Evolutionary conservation across 352 stramenopile species (phyloP).

Genomic region (Peronospora farinosa): DNA sequence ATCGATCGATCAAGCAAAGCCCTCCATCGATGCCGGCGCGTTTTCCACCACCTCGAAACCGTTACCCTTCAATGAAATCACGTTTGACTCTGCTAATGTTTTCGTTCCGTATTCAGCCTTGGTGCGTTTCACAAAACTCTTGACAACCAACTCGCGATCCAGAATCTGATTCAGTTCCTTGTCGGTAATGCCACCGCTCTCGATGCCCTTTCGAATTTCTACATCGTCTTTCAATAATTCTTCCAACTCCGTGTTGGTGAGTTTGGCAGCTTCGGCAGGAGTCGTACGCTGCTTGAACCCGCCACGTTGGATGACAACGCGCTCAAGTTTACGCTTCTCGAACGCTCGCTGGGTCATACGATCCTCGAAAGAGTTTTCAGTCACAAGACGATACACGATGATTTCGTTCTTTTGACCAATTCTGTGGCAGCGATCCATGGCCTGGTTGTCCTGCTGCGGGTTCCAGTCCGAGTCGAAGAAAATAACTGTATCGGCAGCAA

Average conservation of each 20-base stretch:
- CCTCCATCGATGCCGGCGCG: slow-evolving; percentile 56
- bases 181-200: slow-evolving; percentile 65
- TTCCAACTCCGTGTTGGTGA: slow-evolving; percentile 74
- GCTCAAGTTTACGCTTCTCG: slow-evolving; percentile 89
- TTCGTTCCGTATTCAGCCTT: slow-evolving; percentile 17
- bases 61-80: slow-evolving; percentile 51
- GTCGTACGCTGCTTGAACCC: slow-evolving; percentile 62
- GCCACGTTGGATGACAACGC: slow-evolving; percentile 82
- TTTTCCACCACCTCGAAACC: slow-evolving; percentile 80
- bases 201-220: slow-evolving; percentile 57
- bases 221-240: slow-evolving; percentile 71
- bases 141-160: slow-evolving; percentile 63
- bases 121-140: slow-evolving; percentile 60
- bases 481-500: slow-evolving; percentile 95
- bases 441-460: slow-evolving; percentile 93
- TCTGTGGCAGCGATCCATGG: slow-evolving; percentile 86
- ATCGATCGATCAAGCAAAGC: slow-evolving; percentile 39
- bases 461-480: slow-evolving; percentile 99
- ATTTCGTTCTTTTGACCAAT: slow-evolving; percentile 89
- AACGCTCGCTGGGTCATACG: slow-evolving; percentile 89
- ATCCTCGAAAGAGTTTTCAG: slow-evolving; percentile 92
- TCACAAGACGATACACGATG: slow-evolving; percentile 90
- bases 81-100: slow-evolving; percentile 1
- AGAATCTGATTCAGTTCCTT: slow-evolving; percentile 60
- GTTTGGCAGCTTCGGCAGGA: slow-evolving; percentile 22